Base-by-base conservation (phyloP, 164 flowering plant genomes). In the Protea cynaroides region DNA sequence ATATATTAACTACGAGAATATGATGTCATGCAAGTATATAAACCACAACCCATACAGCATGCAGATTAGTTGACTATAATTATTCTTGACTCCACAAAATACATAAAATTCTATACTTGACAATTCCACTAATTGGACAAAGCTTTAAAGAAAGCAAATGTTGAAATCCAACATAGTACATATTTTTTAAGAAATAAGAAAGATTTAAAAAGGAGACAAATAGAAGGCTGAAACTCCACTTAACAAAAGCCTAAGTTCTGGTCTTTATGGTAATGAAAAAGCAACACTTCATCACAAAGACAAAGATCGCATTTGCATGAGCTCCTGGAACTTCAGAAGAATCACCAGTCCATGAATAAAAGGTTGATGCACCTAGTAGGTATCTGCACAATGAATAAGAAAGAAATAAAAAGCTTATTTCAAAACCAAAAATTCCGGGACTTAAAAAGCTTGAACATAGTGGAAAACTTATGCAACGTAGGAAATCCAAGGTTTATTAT, bases 251-350 rank as follows among this genome's bases (percentile, higher is more conserved):
- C 72, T 61, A 71, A 66, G 64, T 66, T 70, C 68, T 49, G 68
- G 68, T 65, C 72, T 65, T 77, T 60, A 61, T 56, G 46, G 56
- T 29, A 61, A 71, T 59, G 69, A 69, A 78, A 74, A 18, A 61
- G 66, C 61, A 66, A 71, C 63, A 57, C 70, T 74, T 78, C 78
- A 74, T 67, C 64, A 36, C 25, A 78, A 69, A 66, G 37, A 69
- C 54, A 74, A 76, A 78, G 70, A 69, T 64, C 23, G 69, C 69
- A 38, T 67, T 82, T 76, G 75, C 81, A 81, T 65, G 72, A 80
- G 83, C 78, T 70, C 80, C 74, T 74, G 79, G 80, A 76, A 78
- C 82, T 73, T 83, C 81, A 79, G 83, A 79, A 75, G 78, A 78
- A 76, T 76, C 87, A 81, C 71, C 87, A 75, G 78, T 72, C 74